These are phyloP conservation scores for Metschnikowia borealis DNA, from an alignment of 805 yeast species.

Conservation along the genomic window DNA sequence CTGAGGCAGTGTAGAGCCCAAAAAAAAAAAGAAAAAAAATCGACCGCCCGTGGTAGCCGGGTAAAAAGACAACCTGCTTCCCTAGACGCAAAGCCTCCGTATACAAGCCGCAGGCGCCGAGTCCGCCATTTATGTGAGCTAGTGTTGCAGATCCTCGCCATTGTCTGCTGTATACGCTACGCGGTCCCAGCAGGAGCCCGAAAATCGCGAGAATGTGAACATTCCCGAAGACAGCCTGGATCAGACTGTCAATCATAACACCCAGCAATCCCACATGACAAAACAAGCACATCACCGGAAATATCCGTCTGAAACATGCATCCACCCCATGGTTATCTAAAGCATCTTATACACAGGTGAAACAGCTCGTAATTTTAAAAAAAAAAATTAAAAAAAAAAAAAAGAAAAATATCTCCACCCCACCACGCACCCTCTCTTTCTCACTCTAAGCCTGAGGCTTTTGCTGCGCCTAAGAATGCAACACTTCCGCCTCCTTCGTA, in stretches of 20 bases:
- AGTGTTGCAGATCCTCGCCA: neutral
- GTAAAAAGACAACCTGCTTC: too few species aligned
- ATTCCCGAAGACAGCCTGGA: neutral
- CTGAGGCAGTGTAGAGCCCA: neutral
- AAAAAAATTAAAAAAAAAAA: too few species aligned
- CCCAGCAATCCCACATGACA: neutral
- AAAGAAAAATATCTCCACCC: too few species aligned
- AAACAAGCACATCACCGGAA: too few species aligned
- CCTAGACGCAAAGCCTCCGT: neutral
- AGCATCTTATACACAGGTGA: too few species aligned
- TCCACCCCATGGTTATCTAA: too few species aligned
- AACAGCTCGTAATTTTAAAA: too few species aligned
- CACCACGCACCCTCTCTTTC: too few species aligned
- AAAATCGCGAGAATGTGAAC: neutral
- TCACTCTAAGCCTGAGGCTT: neutral
- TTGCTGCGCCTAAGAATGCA: neutral
- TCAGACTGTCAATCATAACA: neutral
- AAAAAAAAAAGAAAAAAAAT: neutral
- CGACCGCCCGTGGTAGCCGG: too few species aligned
- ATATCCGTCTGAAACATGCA: too few species aligned
- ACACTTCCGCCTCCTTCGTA: slow-evolving; percentile 1
- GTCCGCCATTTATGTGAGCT: neutral
- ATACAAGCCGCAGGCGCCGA: neutral
- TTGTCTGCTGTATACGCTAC: neutral
- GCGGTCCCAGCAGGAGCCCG: neutral